Base-by-base conservation (phyloP, 148 eudicot genomes). In the Amaranthus cruentus region DNA sequence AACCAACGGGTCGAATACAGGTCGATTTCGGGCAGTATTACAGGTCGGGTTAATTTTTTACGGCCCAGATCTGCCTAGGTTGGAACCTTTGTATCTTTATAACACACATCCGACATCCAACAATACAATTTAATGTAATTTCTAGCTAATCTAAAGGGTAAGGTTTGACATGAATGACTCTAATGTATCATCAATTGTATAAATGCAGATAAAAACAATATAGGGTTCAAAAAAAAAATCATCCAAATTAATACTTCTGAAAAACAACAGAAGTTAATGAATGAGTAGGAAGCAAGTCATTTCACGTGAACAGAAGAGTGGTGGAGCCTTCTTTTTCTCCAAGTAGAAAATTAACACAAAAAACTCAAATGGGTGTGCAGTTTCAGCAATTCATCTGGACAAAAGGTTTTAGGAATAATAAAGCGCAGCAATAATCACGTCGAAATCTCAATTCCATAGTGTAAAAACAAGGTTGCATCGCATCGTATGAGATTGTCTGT, bases 91-190 rank as follows among this genome's bases (percentile, higher is more conserved):
- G 8, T 48, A 63, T 48, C 65, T 44, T 55, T 9, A 55, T 63
- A 46, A 48, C 54, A 56, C 44, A 51, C 7, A 62, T n/a, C 65
- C 54, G 15, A 11, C 62, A 68, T 48, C 66, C 67, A 79, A 78
- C 65, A 28, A 46, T 50, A 63, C 4, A 69, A 63, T 43, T 79
- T 43, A 79, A 69, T 69, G 55, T 64, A 70, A n/a, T 62, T 52
- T 13, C 11, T 51, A 49, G 59, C 78, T 60, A 43, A 9, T 18
- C 58, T 12, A 47, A 54, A 47, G 58, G 61, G 47, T 46, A 21
- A 62, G 5, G 66, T 57, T 61, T 55, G 62, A 68, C 11, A 56
- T 73, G 51, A 62, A 60, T 61, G 47, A 69, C 43, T 48, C 12
- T 12, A 44, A n/a, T 11, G 13, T 9, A 62, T 12, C 55, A 10